Percentiles rank a stretch among this genome's conserved stretches.
Conservation (phyloP, 2,329 filamentous ascomycete species). For the Scortechinia acanthostroma region DNA sequence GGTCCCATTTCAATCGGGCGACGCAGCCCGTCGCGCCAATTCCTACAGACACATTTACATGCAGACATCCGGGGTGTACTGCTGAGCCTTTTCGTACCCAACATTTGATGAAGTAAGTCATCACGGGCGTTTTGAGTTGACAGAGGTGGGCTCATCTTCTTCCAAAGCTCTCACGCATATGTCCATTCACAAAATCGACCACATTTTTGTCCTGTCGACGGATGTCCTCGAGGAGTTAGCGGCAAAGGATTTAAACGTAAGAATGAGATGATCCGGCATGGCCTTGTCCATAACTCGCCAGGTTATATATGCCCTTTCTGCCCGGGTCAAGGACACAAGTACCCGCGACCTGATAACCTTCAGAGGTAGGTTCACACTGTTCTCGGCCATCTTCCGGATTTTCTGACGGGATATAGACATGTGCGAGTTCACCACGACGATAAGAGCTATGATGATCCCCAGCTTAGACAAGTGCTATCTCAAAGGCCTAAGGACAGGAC, state of each 20-base stretch:
- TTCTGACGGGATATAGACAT: conserved; percentile 52
- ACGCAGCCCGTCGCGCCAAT: conserved; percentile 14
- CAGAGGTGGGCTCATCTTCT: conserved; percentile 18
- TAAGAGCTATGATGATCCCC: conserved; percentile 79
- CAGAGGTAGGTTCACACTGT: conserved; percentile 59
- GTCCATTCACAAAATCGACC: conserved; percentile 61
- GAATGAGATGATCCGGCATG: conserved; percentile 70
- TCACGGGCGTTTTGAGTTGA: background rate
- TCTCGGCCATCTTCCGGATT: background rate
- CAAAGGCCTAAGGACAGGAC: conserved; percentile 79
- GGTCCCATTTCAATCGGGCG: conserved; percentile 9
- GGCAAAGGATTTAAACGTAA: conserved; percentile 68
- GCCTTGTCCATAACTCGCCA: conserved; percentile 86
- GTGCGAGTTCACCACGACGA: conserved; percentile 87
- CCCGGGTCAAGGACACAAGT: conserved; percentile 85
- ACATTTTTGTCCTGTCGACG: conserved; percentile 57
- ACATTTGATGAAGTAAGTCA: conserved; percentile 51
- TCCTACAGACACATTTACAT: conserved; percentile 32
- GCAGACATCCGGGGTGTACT: conserved; percentile 44
- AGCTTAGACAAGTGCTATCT: conserved; percentile 74
- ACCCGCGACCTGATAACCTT: conserved; percentile 89
- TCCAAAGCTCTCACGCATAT: conserved; percentile 74
- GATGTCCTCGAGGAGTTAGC: conserved; percentile 53
- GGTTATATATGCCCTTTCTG: conserved; percentile 97
- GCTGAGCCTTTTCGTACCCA: conserved; percentile 56